Percentiles rank a stretch among this genome's conserved stretches.
Evolutionary conservation across 2,329 filamentous ascomycete species (phyloP).

Genomic region (Pseudocercospora macadamiae): DNA sequence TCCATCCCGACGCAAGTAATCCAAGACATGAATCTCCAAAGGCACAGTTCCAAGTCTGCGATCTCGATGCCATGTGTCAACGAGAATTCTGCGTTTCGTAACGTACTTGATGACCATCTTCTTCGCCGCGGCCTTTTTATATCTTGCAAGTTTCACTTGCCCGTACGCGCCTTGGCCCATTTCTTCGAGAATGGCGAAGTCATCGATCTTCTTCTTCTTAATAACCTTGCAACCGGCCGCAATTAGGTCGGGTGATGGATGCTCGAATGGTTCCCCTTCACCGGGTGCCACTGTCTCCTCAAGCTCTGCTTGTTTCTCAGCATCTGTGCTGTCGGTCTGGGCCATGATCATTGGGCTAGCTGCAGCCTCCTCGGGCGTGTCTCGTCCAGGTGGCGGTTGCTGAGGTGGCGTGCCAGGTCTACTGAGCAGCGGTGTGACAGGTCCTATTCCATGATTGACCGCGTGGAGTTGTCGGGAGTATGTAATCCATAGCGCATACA

Average conservation of each 20-base stretch:
- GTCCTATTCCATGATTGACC: slow-evolving; percentile 62
- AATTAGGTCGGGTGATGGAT: slow-evolving; percentile 41
- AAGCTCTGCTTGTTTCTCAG: slow-evolving; percentile 8
- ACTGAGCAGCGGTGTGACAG: slow-evolving; percentile 65
- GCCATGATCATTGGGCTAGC: slow-evolving; percentile 39
- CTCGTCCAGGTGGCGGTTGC: slow-evolving; percentile 57
- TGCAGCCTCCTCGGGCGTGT: slow-evolving; percentile 21
- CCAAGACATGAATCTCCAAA: slow-evolving; percentile 93
- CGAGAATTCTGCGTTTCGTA: slow-evolving; percentile 92
- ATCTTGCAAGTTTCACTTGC: slow-evolving; percentile 90
- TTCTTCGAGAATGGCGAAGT: slow-evolving; percentile 92
- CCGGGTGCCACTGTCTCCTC: slow-evolving; percentile 28
- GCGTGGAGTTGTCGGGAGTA: slow-evolving; percentile 93
- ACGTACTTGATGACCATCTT: slow-evolving; percentile 98
- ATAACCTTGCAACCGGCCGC: slow-evolving; percentile 35
- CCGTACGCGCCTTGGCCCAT: slow-evolving; percentile 99
- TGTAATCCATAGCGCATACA: slow-evolving; percentile 95
- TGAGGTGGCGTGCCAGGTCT: slow-evolving; percentile 71
- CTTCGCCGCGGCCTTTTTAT: slow-evolving; percentile 70
- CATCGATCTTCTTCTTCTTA: slow-evolving; percentile 79
- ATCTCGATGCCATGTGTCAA: slow-evolving; percentile 98
- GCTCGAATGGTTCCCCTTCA: slow-evolving; percentile 42
- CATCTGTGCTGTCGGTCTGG: slow-evolving; percentile 32
- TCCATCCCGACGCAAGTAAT: slow-evolving; percentile 80
- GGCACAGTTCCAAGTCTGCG: slow-evolving; percentile 91